Conservation (phyloP, 768 basidiomycete genomes). For the Lentinula lateritia region DNA sequence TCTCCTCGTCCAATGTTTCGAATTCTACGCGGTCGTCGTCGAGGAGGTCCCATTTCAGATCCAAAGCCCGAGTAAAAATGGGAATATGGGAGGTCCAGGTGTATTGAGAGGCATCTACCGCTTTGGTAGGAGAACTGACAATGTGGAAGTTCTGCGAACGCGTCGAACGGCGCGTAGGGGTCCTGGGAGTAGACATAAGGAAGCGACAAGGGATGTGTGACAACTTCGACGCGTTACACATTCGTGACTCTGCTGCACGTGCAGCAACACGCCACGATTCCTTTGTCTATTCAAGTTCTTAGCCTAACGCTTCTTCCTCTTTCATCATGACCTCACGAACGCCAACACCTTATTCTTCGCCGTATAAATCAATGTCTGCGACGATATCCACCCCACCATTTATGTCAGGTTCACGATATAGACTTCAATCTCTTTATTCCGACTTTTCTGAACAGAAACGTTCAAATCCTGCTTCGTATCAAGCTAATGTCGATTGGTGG, state of each 20-base stretch:
- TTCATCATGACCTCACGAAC: not conserved
- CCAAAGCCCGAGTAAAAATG: slow-evolving; percentile 13
- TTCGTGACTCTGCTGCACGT: not conserved
- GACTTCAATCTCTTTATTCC: slow-evolving; percentile 80
- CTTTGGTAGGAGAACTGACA: slow-evolving; percentile 15
- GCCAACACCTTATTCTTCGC: slow-evolving; percentile 1
- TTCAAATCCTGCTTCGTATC: slow-evolving; percentile 79
- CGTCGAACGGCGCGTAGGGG: slow-evolving; percentile 31
- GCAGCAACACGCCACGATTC: not conserved
- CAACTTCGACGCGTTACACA: not conserved
- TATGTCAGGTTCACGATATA: slow-evolving; percentile 39
- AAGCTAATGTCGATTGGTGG: slow-evolving; percentile 89
- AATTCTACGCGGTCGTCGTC: not conserved
- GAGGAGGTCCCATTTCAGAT: slow-evolving; percentile 18
- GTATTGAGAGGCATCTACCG: not conserved
- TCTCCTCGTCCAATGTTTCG: slow-evolving; percentile 9
- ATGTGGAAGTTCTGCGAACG: slow-evolving; percentile 23
- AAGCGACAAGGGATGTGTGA: not conserved
- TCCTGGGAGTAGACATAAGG: slow-evolving; percentile 10
- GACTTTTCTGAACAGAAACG: slow-evolving; percentile 80
- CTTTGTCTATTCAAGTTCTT: not conserved
- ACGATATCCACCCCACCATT: slow-evolving; percentile 38
- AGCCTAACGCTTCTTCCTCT: not conserved
- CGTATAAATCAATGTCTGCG: not conserved
- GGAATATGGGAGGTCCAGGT: not conserved